These are phyloP conservation scores for Coemansia sp. DNA, from an alignment of 192 early-diverging fungal genomes.

Conservation along the genomic window DNA sequence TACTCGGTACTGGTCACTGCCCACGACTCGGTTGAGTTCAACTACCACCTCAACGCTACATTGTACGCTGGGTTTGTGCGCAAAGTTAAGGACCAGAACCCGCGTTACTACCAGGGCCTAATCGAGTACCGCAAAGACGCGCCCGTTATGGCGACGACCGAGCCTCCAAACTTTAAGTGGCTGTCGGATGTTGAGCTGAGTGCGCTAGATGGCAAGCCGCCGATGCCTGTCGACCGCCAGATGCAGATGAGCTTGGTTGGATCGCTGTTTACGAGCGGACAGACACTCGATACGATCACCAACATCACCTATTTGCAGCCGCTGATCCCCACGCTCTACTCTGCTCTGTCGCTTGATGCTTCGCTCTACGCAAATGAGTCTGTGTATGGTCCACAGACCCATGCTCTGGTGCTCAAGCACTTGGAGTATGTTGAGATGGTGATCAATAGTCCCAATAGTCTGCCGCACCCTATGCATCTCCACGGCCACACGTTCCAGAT, in stretches of 20 bases:
- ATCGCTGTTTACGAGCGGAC: constrained; percentile 58
- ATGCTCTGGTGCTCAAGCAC: constrained; percentile 61
- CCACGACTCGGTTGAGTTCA: constrained; percentile 49
- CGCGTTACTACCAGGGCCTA: constrained; percentile 22
- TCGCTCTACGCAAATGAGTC: constrained; percentile 39
- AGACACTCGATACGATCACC: constrained; percentile 45
- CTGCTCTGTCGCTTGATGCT: constrained; percentile 57
- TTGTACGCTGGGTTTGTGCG: constrained; percentile 63
- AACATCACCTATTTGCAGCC: constrained; percentile 59
- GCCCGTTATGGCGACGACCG: not conserved
- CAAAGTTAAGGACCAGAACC: constrained; percentile 47
- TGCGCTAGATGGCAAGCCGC: not conserved
- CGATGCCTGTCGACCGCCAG: constrained; percentile 15
- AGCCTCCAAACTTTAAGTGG: constrained; percentile 1
- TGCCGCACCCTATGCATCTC: constrained; percentile 70
- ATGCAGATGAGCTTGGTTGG: constrained; percentile 42
- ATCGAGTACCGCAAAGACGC: constrained; percentile 12
- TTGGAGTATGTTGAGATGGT: constrained; percentile 60
- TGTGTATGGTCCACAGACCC: constrained; percentile 61
- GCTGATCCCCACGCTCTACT: constrained; percentile 60
- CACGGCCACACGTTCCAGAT: constrained; percentile 81
- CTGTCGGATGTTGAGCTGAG: constrained; percentile 16
- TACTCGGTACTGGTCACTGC: constrained; percentile 74
- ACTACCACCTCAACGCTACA: constrained; percentile 67
- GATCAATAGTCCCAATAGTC: constrained; percentile 64